A percentile compares a stretch with the other conserved stretches of the same genome.
phyloP scores from a whole-genome alignment of 2,329 filamentous ascomycete species.

The Didymosphaeria variabile region DNA sequence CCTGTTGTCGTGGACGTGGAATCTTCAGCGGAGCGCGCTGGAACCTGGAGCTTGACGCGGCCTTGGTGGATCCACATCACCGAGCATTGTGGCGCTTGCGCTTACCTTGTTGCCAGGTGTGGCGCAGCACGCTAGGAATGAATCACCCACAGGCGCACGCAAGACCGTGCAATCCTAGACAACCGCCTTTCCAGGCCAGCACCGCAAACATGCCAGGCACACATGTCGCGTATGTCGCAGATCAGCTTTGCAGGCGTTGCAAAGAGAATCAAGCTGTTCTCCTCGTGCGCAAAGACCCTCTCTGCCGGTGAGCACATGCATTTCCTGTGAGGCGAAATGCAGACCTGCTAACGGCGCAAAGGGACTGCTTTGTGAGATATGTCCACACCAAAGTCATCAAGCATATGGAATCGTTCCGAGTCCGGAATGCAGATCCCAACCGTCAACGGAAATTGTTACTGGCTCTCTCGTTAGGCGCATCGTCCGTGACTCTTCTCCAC shows the following conservation, averaged over 20 bases:
- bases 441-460: constrained; percentile 70
- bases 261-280: constrained; percentile 60
- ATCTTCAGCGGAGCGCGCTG: constrained; percentile 10
- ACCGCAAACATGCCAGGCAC: constrained; percentile 45
- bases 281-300: constrained; percentile 65
- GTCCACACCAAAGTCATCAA: constrained; percentile 81
- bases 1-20: not conserved
- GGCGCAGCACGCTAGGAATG: constrained; percentile 20
- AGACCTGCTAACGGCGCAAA: constrained; percentile 44
- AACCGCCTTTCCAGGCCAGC: not conserved
- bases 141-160: constrained; percentile 2
- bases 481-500: constrained; percentile 79
- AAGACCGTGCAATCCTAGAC: not conserved
- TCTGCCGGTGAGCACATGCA: constrained; percentile 63
- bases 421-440: constrained; percentile 56
- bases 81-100: constrained; percentile 11
- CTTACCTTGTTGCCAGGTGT: constrained; percentile 14
- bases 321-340: constrained; percentile 9
- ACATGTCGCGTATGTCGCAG: constrained; percentile 24
- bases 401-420: constrained; percentile 73
- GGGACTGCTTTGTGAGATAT: constrained; percentile 80
- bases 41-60: constrained; percentile 18
- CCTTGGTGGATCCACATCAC: constrained; percentile 20
- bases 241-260: constrained; percentile 65
- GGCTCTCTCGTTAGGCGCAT: constrained; percentile 83